phyloP scores from a whole-genome alignment of 371 early-diverging fungal genomes.

The Mortierella sp. region DNA sequence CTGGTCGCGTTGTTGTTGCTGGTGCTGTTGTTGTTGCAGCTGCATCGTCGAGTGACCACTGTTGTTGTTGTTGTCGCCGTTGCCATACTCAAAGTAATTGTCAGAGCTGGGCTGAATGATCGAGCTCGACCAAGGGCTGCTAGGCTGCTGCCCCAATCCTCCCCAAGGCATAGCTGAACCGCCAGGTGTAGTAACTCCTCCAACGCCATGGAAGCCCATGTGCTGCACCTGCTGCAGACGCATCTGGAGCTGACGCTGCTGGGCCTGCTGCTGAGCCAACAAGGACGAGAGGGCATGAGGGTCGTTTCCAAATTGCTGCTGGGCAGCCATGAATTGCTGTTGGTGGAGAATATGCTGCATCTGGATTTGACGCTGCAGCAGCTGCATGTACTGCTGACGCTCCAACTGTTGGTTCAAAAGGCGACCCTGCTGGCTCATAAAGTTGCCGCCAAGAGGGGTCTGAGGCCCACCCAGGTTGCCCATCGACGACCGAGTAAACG shows the following conservation, averaged over 20 bases:
- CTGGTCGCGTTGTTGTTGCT: slow-evolving; percentile 24
- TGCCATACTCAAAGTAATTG: slow-evolving; percentile 48
- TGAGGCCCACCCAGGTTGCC: slow-evolving; percentile 27
- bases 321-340: slow-evolving; percentile 60
- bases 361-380: slow-evolving; percentile 62
- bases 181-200: slow-evolving; percentile 38
- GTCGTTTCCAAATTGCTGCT: slow-evolving; percentile 62
- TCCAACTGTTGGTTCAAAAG: slow-evolving; percentile 45
- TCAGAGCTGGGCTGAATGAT: slow-evolving; percentile 49
- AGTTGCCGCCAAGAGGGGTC: background rate
- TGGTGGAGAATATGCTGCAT: slow-evolving; percentile 66
- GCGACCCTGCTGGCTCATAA: slow-evolving; percentile 39
- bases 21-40: slow-evolving; percentile 27
- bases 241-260: slow-evolving; percentile 58
- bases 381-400: slow-evolving; percentile 64
- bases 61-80: slow-evolving; percentile 22
- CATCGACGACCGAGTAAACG: slow-evolving; percentile 35
- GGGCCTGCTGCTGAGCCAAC: slow-evolving; percentile 63
- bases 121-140: slow-evolving; percentile 51
- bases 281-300: slow-evolving; percentile 61
- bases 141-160: slow-evolving; percentile 44
- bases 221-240: slow-evolving; percentile 53
- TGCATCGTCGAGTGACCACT: slow-evolving; percentile 33
- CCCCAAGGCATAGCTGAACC: slow-evolving; percentile 48
- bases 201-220: slow-evolving; percentile 26